Percentiles rank a stretch among this genome's conserved stretches.
These are phyloP conservation scores for Ichthyophthirius multifiliis DNA, from an alignment of 169 alveolate species.

Conservation along the genomic window DNA sequence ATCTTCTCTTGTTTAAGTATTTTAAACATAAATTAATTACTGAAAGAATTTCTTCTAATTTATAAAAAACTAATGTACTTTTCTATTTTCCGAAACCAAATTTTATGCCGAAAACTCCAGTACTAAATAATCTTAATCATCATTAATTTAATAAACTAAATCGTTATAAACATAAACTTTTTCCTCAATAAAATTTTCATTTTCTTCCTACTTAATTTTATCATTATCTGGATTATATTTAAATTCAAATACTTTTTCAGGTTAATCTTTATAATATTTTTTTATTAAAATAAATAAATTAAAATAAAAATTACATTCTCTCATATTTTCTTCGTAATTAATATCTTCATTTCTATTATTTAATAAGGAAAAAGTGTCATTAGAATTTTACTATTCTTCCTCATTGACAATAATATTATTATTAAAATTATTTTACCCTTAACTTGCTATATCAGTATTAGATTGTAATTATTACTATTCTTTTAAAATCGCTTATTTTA, in stretches of 20 bases:
- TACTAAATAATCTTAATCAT: neutral
- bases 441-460: no score
- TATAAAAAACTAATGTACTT: neutral
- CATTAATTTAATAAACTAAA: neutral
- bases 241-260: neutral
- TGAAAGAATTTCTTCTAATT: neutral
- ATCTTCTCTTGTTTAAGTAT: neutral
- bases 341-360: neutral
- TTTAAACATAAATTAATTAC: neutral
- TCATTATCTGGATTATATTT: slow-evolving; percentile 1
- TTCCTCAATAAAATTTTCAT: neutral
- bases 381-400: neutral
- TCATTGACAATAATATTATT: no score
- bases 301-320: no score
- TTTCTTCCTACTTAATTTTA: neutral
- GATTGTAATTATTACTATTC: no score
- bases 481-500: no score
- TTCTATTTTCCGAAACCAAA: neutral
- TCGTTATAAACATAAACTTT: neutral
- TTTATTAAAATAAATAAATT: neutral
- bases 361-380: neutral
- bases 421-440: no score
- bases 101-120: neutral
- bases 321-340: no score
- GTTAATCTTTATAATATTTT: neutral